These are phyloP conservation scores for Vanderwaltozyma verrucispora DNA, from an alignment of 805 yeast species.

Conservation along the genomic window DNA sequence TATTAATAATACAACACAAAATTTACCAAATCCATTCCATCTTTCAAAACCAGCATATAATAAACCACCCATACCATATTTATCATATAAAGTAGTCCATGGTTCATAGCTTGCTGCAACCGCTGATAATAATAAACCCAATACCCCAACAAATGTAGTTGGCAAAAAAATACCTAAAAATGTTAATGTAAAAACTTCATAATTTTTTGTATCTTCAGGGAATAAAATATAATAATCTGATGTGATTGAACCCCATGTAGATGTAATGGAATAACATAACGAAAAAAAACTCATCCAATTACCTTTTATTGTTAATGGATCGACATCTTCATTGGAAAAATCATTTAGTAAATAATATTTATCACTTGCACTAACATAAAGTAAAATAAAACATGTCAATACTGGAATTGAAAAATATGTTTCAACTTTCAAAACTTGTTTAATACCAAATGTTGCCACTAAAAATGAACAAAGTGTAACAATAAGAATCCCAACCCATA, in stretches of 20 bases:
- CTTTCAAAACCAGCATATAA: slow-evolving; percentile 51
- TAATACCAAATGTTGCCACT: slow-evolving; percentile 72
- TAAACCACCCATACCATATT: slow-evolving; percentile 67
- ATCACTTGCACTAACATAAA: slow-evolving; percentile 52
- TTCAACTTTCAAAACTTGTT: slow-evolving; percentile 58
- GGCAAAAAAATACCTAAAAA: slow-evolving; percentile 60
- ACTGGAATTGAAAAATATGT: slow-evolving; percentile 61
- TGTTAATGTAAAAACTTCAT: slow-evolving; percentile 47
- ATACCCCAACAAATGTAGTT: slow-evolving; percentile 62
- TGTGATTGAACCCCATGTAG: slow-evolving; percentile 85
- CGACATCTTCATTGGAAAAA: slow-evolving; percentile 27
- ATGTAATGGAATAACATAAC: slow-evolving; percentile 64
- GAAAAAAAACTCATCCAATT: slow-evolving; percentile 64
- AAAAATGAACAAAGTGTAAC: slow-evolving; percentile 53
- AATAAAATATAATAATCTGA: slow-evolving; percentile 75
- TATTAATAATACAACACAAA: slow-evolving; percentile 57
- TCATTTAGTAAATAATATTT: slow-evolving; percentile 29
- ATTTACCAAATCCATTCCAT: slow-evolving; percentile 73
- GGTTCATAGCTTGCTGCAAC: slow-evolving; percentile 47
- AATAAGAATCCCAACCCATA: slow-evolving; percentile 65
- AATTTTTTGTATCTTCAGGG: slow-evolving; percentile 58
- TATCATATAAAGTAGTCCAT: slow-evolving; percentile 48
- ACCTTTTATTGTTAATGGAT: slow-evolving; percentile 42
- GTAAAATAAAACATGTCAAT: slow-evolving; percentile 49
- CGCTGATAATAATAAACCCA: slow-evolving; percentile 63